Conservation (phyloP, 371 early-diverging fungal species). For the Capillidium rhysosporum region DNA sequence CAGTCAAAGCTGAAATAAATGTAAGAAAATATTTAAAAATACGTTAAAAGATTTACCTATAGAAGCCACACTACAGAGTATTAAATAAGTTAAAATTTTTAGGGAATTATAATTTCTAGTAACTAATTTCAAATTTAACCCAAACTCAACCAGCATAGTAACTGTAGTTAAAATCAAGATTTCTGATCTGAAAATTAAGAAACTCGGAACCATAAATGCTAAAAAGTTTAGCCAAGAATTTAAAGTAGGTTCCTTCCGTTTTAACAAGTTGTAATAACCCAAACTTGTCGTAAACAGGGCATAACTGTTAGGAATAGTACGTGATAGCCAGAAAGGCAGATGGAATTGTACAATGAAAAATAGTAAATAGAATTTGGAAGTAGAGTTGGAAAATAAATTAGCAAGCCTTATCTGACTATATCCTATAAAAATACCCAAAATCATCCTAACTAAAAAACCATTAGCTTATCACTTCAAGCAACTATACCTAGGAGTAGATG, state of each 20-base stretch:
- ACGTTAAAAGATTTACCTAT: neutral
- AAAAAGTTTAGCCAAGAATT: neutral
- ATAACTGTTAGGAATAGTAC: conserved; percentile 4
- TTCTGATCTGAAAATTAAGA: neutral
- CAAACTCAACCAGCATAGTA: conserved; percentile 1
- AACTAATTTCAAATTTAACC: neutral
- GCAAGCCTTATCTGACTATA: too few relatives aligned
- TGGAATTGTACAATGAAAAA: conserved; percentile 5
- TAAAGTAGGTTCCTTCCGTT: neutral
- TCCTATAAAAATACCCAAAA: too few relatives aligned
- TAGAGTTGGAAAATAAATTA: too few relatives aligned
- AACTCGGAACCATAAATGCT: neutral
- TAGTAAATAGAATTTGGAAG: neutral
- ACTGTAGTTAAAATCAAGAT: neutral
- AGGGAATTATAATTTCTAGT: neutral
- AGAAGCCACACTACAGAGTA: neutral
- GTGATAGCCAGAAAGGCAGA: conserved; percentile 1
- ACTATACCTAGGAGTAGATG: too few relatives aligned
- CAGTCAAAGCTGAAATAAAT: neutral
- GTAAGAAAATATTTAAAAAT: neutral
- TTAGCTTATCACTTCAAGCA: too few relatives aligned
- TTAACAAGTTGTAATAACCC: neutral
- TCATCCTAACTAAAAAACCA: too few relatives aligned
- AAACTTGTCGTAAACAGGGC: neutral
- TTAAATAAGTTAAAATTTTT: neutral